Evolutionary conservation across 495 filamentous ascomycete species (phyloP).

Genomic region (Penicillium macrosclerotiorum): DNA sequence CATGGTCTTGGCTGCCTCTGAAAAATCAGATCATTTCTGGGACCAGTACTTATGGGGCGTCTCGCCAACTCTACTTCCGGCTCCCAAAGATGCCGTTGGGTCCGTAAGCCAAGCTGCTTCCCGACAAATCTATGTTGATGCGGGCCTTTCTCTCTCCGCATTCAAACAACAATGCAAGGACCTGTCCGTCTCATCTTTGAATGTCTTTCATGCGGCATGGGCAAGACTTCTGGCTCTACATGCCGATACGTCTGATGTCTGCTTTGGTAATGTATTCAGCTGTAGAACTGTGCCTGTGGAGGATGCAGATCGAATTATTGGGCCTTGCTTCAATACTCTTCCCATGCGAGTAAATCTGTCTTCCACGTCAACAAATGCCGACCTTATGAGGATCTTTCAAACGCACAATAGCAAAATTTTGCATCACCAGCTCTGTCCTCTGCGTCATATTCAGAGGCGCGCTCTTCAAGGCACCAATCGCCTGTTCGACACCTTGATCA

Average conservation of each 20-base stretch:
- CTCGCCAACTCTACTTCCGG: constrained; percentile 42
- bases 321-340: constrained; percentile 83
- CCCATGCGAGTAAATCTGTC: constrained; percentile 61
- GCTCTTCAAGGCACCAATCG: constrained; percentile 49
- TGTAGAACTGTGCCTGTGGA: constrained; percentile 66
- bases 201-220: constrained; percentile 69
- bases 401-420: constrained; percentile 54
- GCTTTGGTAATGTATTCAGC: constrained; percentile 77
- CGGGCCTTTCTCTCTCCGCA: constrained; percentile 34
- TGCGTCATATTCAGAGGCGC: constrained; percentile 48
- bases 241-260: constrained; percentile 59
- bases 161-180: constrained; percentile 48
- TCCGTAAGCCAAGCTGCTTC: constrained; percentile 10
- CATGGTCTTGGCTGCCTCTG: constrained; percentile 35
- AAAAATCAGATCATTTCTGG: constrained; percentile 62
- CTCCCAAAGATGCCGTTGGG: constrained; percentile 7
- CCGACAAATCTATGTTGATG: constrained; percentile 16
- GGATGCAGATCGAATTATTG: constrained; percentile 64
- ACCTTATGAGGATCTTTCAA: constrained; percentile 54
- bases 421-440: constrained; percentile 64
- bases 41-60: constrained; percentile 45
- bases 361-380: constrained; percentile 39
- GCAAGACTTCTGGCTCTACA: constrained; percentile 54
- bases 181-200: constrained; percentile 58
- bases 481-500: constrained; percentile 75